Conservation (phyloP, 306 rosid genomes). For the Sicyos edulis region DNA sequence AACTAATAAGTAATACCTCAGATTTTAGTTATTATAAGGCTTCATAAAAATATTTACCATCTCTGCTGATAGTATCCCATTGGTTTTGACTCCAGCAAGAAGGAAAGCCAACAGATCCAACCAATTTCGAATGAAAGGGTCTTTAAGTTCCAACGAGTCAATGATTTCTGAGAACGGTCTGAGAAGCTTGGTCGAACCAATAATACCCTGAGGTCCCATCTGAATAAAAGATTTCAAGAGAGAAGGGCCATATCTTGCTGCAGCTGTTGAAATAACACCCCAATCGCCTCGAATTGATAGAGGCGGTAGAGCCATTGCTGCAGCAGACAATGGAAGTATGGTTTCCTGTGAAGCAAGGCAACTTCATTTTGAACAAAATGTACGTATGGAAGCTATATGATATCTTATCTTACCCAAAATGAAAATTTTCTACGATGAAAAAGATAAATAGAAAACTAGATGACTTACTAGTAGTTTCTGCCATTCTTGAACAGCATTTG, state of each 20-base stretch:
- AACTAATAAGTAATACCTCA: neutral
- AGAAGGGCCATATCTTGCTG: conserved; percentile 82
- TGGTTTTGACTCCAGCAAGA: conserved; percentile 88
- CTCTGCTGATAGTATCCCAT: conserved; percentile 81
- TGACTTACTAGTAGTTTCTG: conserved; percentile 51
- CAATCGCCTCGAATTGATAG: conserved; percentile 78
- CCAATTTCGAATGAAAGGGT: conserved; percentile 80
- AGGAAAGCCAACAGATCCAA: conserved; percentile 80
- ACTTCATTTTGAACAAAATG: conserved; percentile 10
- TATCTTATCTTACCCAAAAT: neutral
- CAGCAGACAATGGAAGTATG: conserved; percentile 75
- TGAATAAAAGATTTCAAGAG: conserved; percentile 66
- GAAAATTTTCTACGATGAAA: neutral
- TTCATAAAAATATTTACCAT: conserved; percentile 50
- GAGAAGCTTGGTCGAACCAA: conserved; percentile 75
- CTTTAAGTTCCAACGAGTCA: conserved; percentile 62
- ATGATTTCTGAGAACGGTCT: conserved; percentile 81
- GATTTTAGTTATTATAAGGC: conserved; percentile 1
- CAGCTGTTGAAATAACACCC: conserved; percentile 83
- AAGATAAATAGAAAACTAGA: neutral
- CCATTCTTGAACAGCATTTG: conserved; percentile 78
- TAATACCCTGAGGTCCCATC: conserved; percentile 87
- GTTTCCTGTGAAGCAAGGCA: conserved; percentile 60
- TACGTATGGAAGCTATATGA: conserved; percentile 5
- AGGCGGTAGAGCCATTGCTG: conserved; percentile 95